Conservation (phyloP, 345 rosid genomes). For the Tarenaya hassleriana region DNA sequence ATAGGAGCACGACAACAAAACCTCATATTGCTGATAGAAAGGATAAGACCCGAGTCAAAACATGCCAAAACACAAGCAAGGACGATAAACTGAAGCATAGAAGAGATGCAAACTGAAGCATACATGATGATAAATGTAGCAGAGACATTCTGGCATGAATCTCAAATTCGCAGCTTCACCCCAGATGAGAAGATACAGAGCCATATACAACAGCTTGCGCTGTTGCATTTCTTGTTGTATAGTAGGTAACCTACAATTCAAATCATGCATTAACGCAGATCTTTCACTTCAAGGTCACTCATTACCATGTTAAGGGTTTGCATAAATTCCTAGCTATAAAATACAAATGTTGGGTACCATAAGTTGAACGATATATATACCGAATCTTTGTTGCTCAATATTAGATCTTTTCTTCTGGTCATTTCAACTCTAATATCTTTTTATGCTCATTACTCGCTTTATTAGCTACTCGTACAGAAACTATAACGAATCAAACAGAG, state of each 20-base stretch:
- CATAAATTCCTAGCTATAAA: conserved; percentile 8
- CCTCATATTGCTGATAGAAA: not conserved
- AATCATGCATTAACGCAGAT: conserved; percentile 12
- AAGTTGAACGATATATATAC: conserved; percentile 8
- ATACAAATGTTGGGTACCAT: conserved; percentile 2
- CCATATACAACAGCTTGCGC: conserved; percentile 91
- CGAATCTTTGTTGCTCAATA: conserved; percentile 2
- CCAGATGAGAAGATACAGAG: conserved; percentile 94
- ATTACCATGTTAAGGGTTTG: conserved; percentile 4
- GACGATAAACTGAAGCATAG: conserved; percentile 12
- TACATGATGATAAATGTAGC: conserved; percentile 99
- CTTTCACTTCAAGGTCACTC: conserved; percentile 3
- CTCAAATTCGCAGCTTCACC: conserved; percentile 99
- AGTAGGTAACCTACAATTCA: conserved; percentile 81
- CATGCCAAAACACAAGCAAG: conserved; percentile 8
- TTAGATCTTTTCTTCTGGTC: not conserved
- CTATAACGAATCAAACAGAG: conserved; percentile 1
- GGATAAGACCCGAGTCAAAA: not conserved
- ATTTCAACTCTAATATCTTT: conserved; percentile 6
- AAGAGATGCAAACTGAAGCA: conserved; percentile 19
- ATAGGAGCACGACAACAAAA: not conserved
- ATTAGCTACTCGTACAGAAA: conserved; percentile 5
- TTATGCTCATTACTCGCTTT: not conserved
- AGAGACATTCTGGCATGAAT: conserved; percentile 99
- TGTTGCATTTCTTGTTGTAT: conserved; percentile 99